Evolutionary conservation across 495 filamentous ascomycete species (phyloP), one percentile per base, ranked within the genome.

Genomic region (Friedmanniomyces endolithicus): DNA sequence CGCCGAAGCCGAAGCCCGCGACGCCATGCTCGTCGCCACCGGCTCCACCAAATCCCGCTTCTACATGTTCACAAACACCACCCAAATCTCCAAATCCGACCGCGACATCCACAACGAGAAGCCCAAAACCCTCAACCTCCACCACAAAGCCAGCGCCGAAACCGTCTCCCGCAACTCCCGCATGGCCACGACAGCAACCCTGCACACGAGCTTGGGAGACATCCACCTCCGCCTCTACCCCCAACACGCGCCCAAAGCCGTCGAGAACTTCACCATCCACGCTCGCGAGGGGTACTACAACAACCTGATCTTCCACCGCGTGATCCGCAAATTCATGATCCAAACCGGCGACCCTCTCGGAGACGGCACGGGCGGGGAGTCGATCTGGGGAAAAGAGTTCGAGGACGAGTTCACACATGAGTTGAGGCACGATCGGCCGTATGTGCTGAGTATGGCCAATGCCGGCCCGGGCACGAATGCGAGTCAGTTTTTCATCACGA

Each of bases 291-390:
- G 87, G 1, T 97, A 97, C 70, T 99, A 97, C 74, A 95, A 97
- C 70, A 86, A 86, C 67, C 89, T 89, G 12, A 90, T 95, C 59
- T 99, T 99, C 75, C 92, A 99, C 69, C 84, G 92, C 17, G 85
- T 99, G 7, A 96, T 99, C 64, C 81, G 84, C 56, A 97, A 97
- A 65, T 99, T 99, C 71, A 99, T 99, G 92, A 95, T 99, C 53
- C 80, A 83, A 64, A 80, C 89, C 48, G 92, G 92, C 35, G 92
- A 99, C 65, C 94, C 94, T 0, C 70, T 95, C 1, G 92, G 92
- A 12, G 90, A 99, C 63, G 92, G 92, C 2, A 97, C 90, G 0
- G 92, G 92, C 19, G 92, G 92, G 23, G 90, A 97, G 71, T 88
- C 83, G 60, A 97, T 99, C 68, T 97, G 94, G 92, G 92, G 90